Conservation (phyloP, 73 alveolate genomes). For the Paramecium octaurelia region DNA sequence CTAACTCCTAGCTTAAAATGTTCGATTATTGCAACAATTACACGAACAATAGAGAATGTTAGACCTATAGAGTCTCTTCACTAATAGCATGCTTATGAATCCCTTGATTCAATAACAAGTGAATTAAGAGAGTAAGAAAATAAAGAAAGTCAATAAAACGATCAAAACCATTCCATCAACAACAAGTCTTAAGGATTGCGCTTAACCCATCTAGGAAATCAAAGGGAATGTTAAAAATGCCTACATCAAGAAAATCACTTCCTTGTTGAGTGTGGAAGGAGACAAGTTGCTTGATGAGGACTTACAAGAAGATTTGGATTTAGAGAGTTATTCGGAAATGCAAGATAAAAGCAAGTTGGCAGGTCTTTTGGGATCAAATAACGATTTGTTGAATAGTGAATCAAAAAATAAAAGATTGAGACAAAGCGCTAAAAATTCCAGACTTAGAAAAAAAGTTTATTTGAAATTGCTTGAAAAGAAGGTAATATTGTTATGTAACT, state of each 20-base stretch:
- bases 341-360: background rate
- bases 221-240: conserved; percentile 62
- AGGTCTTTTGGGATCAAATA: conserved; percentile 8
- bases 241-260: conserved; percentile 50
- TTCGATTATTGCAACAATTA: background rate
- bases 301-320: background rate
- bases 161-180: background rate
- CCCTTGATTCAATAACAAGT: background rate
- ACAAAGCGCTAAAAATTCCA: conserved; percentile 61
- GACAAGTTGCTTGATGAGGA: background rate
- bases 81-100: background rate
- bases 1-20: background rate
- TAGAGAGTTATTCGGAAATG: background rate
- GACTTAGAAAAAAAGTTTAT: conserved; percentile 65
- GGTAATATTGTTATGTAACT: background rate
- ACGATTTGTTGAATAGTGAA: background rate
- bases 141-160: background rate
- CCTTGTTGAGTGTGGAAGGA: conserved; percentile 42
- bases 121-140: background rate
- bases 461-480: conserved; percentile 50
- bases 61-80: background rate
- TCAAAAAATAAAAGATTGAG: background rate
- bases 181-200: background rate
- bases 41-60: background rate
- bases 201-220: conserved; percentile 27